These are phyloP conservation scores for Boletus pseudo-olivaceus DNA, from an alignment of 768 basidiomycete genomes.

Conservation along the genomic window DNA sequence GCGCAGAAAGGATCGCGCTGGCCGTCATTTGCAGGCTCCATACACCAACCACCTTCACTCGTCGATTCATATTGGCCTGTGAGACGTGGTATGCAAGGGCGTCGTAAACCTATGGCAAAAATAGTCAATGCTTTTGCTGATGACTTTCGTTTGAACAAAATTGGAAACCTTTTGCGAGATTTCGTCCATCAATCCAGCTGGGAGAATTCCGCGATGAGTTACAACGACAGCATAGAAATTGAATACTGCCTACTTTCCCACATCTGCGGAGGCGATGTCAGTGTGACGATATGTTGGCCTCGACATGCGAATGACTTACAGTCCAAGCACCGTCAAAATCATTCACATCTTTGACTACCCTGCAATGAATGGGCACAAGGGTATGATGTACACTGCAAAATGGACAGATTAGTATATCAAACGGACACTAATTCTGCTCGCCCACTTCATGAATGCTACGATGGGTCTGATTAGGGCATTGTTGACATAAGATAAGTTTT, in stretches of 20 bases:
- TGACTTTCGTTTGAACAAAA: background rate
- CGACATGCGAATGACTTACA: conserved; percentile 44
- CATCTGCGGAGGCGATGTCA: conserved; percentile 48
- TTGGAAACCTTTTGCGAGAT: conserved; percentile 73
- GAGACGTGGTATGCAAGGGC: conserved; percentile 95
- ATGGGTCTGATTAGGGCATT: conserved; percentile 92
- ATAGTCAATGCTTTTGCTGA: background rate
- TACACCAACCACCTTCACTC: conserved; percentile 84
- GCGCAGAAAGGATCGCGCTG: conserved; percentile 74
- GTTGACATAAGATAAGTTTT: conserved; percentile 86
- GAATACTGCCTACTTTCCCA: conserved; percentile 74
- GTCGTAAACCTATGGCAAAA: conserved; percentile 64
- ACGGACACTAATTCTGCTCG: conserved; percentile 7
- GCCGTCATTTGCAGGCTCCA: conserved; percentile 97
- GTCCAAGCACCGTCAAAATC: conserved; percentile 99
- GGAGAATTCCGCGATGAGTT: conserved; percentile 13
- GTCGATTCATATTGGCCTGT: conserved; percentile 83
- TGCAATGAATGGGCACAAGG: conserved; percentile 89
- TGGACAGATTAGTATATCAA: background rate
- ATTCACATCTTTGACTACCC: conserved; percentile 73
- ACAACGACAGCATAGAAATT: background rate
- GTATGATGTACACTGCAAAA: conserved; percentile 81
- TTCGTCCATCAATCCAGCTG: conserved; percentile 89
- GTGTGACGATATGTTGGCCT: background rate
- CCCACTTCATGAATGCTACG: conserved; percentile 97